Evolutionary conservation across 2,329 filamentous ascomycete genomes (phyloP).

Genomic region (Monilinia fructigena): DNA sequence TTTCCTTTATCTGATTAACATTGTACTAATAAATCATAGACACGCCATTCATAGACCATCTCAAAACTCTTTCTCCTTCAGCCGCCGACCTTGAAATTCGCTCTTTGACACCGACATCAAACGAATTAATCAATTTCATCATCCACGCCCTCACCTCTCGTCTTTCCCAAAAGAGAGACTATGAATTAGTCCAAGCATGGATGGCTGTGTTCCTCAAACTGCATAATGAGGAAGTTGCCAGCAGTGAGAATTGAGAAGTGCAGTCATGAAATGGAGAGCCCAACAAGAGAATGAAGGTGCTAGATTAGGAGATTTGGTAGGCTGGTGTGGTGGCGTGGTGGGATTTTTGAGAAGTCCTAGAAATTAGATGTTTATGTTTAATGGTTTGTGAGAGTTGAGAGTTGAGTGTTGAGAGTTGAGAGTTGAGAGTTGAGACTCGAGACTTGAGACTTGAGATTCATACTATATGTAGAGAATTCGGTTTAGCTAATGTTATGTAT

Average conservation of each 20-base stretch:
- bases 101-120: conserved; percentile 56
- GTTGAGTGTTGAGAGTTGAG: no score
- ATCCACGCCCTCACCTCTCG: conserved; percentile 74
- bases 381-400: neutral
- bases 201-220: conserved; percentile 90
- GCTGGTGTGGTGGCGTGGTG: conserved; percentile 84
- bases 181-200: conserved; percentile 94
- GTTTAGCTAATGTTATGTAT: no score
- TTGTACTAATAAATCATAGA: conserved; percentile 45
- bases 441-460: no score
- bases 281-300: conserved; percentile 70
- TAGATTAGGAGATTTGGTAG: conserved; percentile 72
- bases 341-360: conserved; percentile 67
- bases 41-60: conserved; percentile 68
- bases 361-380: neutral
- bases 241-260: conserved; percentile 51
- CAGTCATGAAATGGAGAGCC: conserved; percentile 66
- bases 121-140: conserved; percentile 77
- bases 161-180: conserved; percentile 71
- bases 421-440: no score
- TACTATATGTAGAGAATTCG: no score
- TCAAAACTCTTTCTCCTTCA: conserved; percentile 79
- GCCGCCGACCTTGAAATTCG: conserved; percentile 89
- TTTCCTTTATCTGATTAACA: neutral
- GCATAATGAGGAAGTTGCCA: conserved; percentile 62